Base-by-base conservation (phyloP, 139 green algal genomes). In the Haematococcus sp. region DNA sequence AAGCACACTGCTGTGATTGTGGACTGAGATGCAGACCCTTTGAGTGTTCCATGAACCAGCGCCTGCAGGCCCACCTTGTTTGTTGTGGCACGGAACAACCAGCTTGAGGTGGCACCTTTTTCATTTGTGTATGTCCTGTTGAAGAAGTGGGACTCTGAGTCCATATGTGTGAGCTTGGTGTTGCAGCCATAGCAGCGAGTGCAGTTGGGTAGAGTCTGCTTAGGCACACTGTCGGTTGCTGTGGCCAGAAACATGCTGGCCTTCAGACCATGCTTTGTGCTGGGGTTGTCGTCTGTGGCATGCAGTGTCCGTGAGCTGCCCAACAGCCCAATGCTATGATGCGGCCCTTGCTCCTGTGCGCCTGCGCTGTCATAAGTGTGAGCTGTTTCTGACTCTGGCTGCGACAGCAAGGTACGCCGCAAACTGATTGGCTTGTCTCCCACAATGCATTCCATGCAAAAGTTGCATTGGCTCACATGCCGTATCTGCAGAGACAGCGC, bases 151-250 rank as follows among this genome's bases (percentile, higher is more conserved):
- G 64, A 56, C 4, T 43, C 63, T 4, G 52, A 43, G 0, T n/a
- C 32, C n/a, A 83, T 71, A n/a, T 19, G 51, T 0, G 27, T 66
- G 25, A 83, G 67, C 27, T 77, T 25, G 19, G 77, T 79, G 31
- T 63, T 75, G 75, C 80, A 85, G 65, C 80, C 80, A 30, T 70
- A 71, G 51, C 80, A 85, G 25, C 49, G 23, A 1, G 55, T 44
- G 60, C 80, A 81, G 25, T 68, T 77, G 4, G 71, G 65, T 31
- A 80, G 58, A 0, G 7, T 28, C 19, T 49, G 60, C 34, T 70
- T 72, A n/a, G 74, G 75, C 5, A 80, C 32, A 0, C 23, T 71
- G 19, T 71, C 64, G 2, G 7, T 23, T 20, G 15, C 3, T 7
- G 64, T 71, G 64, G 64, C 64, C 35, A 71, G 23, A 35, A 43